phyloP scores from a whole-genome alignment of 441 rosid genomes.

The Mallotus repandus region DNA sequence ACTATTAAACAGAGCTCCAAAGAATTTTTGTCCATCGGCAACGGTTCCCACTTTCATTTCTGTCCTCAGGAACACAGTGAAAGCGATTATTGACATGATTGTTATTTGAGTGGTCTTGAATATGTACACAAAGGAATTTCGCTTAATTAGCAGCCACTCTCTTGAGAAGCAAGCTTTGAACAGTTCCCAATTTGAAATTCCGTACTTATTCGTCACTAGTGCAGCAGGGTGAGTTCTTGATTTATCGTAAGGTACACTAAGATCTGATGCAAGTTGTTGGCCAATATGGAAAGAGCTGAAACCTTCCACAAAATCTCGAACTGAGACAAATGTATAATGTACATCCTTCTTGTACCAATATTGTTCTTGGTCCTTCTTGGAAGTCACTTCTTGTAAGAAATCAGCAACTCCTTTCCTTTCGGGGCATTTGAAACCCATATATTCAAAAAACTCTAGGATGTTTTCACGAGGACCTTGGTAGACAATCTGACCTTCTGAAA shows the following conservation, averaged over 20 bases:
- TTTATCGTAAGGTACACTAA: constrained; percentile 55
- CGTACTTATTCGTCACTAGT: constrained; percentile 55
- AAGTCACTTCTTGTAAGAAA: constrained; percentile 92
- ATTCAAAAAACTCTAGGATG: constrained; percentile 62
- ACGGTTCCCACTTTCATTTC: constrained; percentile 47
- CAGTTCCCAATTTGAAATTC: constrained; percentile 62
- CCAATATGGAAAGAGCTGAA: constrained; percentile 71
- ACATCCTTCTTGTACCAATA: constrained; percentile 62
- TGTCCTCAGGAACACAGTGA: constrained; percentile 67
- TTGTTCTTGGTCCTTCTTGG: constrained; percentile 89
- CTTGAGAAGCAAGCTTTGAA: constrained; percentile 74
- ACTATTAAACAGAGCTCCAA: constrained; percentile 61
- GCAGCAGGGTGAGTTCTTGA: constrained; percentile 63
- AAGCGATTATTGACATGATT: constrained; percentile 49
- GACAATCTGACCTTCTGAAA: constrained; percentile 79
- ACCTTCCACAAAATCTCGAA: constrained; percentile 53
- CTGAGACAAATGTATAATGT: constrained; percentile 61
- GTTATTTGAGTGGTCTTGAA: constrained; percentile 77
- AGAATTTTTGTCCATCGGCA: constrained; percentile 46
- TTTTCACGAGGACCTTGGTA: constrained; percentile 81
- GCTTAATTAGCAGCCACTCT: constrained; percentile 75
- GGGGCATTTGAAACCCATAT: constrained; percentile 82
- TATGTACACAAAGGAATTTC: constrained; percentile 64
- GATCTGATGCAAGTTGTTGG: constrained; percentile 42
- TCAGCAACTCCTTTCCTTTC: constrained; percentile 91